phyloP scores from a whole-genome alignment of 2,329 filamentous ascomycete genomes.

The Coleophoma crateriformis region DNA sequence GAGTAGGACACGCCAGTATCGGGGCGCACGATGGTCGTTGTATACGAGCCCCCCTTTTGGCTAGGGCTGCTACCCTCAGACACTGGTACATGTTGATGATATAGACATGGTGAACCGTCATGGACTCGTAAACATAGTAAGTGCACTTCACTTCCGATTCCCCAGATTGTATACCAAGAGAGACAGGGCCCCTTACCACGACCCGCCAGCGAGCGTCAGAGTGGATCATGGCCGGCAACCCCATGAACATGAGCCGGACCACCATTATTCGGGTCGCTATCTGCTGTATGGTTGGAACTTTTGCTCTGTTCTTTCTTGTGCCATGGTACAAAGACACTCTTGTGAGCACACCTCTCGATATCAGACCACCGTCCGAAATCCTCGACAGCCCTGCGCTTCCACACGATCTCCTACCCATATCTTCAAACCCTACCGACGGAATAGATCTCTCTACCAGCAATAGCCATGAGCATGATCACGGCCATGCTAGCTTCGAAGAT shows the following conservation, averaged over 20 bases:
- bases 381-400: not conserved
- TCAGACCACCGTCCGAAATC: not conserved
- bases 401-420: not conserved
- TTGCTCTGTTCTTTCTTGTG: not conserved
- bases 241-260: not conserved
- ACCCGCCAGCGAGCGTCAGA: too few relatives aligned
- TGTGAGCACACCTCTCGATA: not conserved
- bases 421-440: not conserved
- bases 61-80: too few relatives aligned
- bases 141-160: too few relatives aligned
- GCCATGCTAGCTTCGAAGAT: not conserved
- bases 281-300: not conserved
- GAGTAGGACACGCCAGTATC: too few relatives aligned
- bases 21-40: too few relatives aligned
- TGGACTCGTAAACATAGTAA: too few relatives aligned
- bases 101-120: too few relatives aligned
- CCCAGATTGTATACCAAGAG: too few relatives aligned
- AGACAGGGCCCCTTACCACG: too few relatives aligned
- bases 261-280: not conserved
- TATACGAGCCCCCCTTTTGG: too few relatives aligned
- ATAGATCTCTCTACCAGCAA: not conserved
- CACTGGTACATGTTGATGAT: too few relatives aligned
- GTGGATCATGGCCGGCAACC: too few relatives aligned
- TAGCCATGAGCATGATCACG: not conserved
- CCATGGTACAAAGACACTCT: conserved; percentile 1